Conservation (phyloP, 306 rosid species). For the Begonia fuchsioides region DNA sequence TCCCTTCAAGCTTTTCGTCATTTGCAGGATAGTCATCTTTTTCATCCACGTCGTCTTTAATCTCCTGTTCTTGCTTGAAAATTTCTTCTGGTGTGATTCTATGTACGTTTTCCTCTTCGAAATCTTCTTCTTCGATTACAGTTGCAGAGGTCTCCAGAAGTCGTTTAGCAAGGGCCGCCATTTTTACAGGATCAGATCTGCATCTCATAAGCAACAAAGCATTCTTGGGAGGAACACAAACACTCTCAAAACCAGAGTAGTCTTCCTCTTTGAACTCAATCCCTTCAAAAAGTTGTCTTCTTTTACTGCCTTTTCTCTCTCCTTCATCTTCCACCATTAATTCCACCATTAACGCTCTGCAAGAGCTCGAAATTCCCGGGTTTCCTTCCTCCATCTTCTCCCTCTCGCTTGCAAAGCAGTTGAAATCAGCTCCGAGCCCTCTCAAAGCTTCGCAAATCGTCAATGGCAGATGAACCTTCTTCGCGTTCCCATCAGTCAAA, state of each 20-base stretch:
- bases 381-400: constrained; percentile 22
- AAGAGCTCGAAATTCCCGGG: constrained; percentile 34
- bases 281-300: constrained; percentile 63
- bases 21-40: constrained; percentile 9
- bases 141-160: constrained; percentile 59
- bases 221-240: constrained; percentile 84
- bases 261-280: constrained; percentile 43
- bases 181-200: constrained; percentile 94
- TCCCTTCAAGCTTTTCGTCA: background rate
- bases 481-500: constrained; percentile 47
- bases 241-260: constrained; percentile 36
- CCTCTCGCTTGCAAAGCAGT: constrained; percentile 44
- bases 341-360: constrained; percentile 51
- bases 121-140: constrained; percentile 13
- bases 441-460: constrained; percentile 81
- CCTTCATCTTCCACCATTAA: constrained; percentile 48
- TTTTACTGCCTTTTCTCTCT: constrained; percentile 23
- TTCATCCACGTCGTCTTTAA: too few species aligned
- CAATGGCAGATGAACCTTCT: constrained; percentile 83
- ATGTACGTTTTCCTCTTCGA: constrained; percentile 7
- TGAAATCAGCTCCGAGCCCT: constrained; percentile 56
- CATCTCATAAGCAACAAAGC: constrained; percentile 92
- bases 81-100: too few species aligned
- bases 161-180: constrained; percentile 78
- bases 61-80: too few species aligned